Evolutionary conservation across 139 green algal genomes (phyloP), one percentile per base, ranked within the genome.

Genomic region (Protoeuglena noctilucae): DNA sequence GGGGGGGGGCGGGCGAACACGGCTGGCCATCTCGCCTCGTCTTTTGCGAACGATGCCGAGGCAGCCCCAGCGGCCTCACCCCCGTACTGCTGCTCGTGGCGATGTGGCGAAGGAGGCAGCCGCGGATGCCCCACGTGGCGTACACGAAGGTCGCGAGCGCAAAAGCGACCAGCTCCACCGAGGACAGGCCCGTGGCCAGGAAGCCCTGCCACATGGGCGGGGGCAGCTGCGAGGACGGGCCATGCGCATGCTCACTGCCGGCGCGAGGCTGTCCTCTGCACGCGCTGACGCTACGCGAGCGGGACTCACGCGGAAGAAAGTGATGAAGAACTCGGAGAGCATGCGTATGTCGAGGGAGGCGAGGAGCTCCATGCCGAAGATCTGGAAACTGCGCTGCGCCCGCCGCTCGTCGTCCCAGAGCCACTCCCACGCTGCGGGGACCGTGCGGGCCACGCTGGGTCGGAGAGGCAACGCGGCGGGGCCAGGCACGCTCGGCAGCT

Each of bases 301-400:
- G 34, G 9, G 34, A 19, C 9, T 12, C 51, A 96, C 68, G 6
- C 62, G 40, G 72, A 96, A 96, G 73, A 96, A 96, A 46, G 82
- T 88, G 40, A 68, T 60, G 71, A 96, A 96, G 70, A 96, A 96
- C 46, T 81, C 66, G 65, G 85, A 83, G 58, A 83, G 92, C 41
- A 64, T 46, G 0, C 48, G 5, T n/a, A 93, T 57, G 66, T 90
- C 77, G 19, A 96, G 72, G 49, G 70, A 68, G 4, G 74, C 73
- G 17, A 93, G 69, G 23, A 93, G 76, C 75, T 91, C 82, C 84
- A 93, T 93, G 51, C 84, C 84, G 65, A 93, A 90, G 23, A 88
- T 72, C 52, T 93, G 78, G 66, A 93, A 93, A 0, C 73, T 62
- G 23, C 84, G 76, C 76, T 86, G 82, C 27, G 75, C 76, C 22